Percentiles rank a stretch among this genome's conserved stretches.
These are phyloP conservation scores for Nakazawaea ishiwadae DNA, from an alignment of 805 yeast genomes.

Conservation along the genomic window DNA sequence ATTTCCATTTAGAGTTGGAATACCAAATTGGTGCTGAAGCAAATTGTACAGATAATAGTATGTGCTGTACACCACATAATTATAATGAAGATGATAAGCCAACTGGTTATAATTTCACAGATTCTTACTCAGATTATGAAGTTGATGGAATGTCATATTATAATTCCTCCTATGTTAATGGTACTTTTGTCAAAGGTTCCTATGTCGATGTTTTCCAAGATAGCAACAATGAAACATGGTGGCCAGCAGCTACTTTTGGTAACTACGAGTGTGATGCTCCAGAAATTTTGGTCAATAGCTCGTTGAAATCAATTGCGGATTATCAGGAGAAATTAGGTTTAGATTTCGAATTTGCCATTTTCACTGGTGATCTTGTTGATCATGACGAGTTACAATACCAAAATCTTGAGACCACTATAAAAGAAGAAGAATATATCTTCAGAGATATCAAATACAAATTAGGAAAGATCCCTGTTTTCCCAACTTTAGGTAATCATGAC, in stretches of 20 bases:
- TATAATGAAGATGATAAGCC: slow-evolving; percentile 32
- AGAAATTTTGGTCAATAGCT: slow-evolving; percentile 52
- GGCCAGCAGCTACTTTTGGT: slow-evolving; percentile 61
- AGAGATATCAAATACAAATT: slow-evolving; percentile 46
- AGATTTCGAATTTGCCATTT: slow-evolving; percentile 54
- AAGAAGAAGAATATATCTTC: slow-evolving; percentile 49
- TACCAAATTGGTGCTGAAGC: slow-evolving; percentile 52
- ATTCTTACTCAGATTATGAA: slow-evolving; percentile 13
- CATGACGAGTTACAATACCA: slow-evolving; percentile 52
- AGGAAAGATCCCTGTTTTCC: slow-evolving; percentile 49
- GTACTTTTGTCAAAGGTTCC: slow-evolving; percentile 25
- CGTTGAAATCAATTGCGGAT: slow-evolving; percentile 40
- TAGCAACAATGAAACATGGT: slow-evolving; percentile 21
- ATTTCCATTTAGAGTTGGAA: slow-evolving; percentile 58
- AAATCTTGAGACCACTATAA: slow-evolving; percentile 41
- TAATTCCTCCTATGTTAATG: slow-evolving; percentile 25
- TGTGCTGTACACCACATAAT: slow-evolving; percentile 60
- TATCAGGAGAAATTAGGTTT: slow-evolving; percentile 27
- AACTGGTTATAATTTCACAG: slow-evolving; percentile 37
- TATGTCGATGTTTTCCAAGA: slow-evolving; percentile 21
- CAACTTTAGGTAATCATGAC: slow-evolving; percentile 70
- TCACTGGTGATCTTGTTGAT: slow-evolving; percentile 74
- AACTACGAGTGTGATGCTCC: slow-evolving; percentile 65
- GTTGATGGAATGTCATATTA: slow-evolving; percentile 18
- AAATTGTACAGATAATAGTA: slow-evolving; percentile 42